These are phyloP conservation scores for Anacardium occidentale DNA, from an alignment of 345 rosid species.

Conservation along the genomic window DNA sequence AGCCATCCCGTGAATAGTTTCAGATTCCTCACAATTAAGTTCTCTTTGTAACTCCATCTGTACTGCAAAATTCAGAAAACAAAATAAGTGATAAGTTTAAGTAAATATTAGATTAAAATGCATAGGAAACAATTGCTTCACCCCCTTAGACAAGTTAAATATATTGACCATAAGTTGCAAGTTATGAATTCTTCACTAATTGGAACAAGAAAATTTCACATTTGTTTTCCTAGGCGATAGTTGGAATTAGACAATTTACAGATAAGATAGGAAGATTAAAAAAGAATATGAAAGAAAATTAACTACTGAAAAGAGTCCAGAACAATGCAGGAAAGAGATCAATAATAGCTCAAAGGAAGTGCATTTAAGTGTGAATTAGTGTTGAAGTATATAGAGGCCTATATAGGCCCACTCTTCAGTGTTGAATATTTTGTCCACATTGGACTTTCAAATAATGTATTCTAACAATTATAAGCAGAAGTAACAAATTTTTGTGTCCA, in stretches of 20 bases:
- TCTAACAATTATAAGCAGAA: not conserved
- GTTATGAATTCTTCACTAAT: not conserved
- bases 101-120: not conserved
- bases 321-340: not conserved
- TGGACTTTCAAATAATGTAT: not conserved
- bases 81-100: not conserved
- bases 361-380: not conserved
- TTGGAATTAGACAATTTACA: not conserved
- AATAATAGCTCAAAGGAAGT: not conserved
- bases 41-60: not conserved
- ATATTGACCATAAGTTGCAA: too few relatives aligned
- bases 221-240: not conserved
- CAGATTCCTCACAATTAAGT: not conserved
- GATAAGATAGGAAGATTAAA: not conserved
- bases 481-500: not conserved
- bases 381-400: slow-evolving; percentile 18
- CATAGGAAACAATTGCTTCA: not conserved
- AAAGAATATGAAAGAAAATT: not conserved
- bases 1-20: not conserved
- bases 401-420: slow-evolving; percentile 11
- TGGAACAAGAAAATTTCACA: not conserved
- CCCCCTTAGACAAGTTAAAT: too few relatives aligned
- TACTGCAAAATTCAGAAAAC: not conserved
- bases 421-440: not conserved
- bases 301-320: not conserved